Evolutionary conservation across 495 filamentous ascomycete genomes (phyloP), one percentile per base, ranked within the genome.

Genomic region (Usnea hakonensis): DNA sequence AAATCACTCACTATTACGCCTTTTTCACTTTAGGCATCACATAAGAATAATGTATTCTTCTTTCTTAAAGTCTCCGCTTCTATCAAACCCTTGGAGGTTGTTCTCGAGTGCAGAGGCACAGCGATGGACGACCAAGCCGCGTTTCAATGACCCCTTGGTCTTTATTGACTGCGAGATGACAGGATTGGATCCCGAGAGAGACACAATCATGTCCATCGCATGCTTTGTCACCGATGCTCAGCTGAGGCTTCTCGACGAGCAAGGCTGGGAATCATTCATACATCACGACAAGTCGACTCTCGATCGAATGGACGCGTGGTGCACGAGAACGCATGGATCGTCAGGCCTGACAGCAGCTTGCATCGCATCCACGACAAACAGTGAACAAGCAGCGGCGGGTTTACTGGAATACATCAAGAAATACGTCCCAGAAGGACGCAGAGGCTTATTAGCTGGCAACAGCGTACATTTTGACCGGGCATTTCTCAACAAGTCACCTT

Each of bases 91-190:
- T 17, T 16, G 13, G 28, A 5, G 33, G 30, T 14, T 8, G 5
- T 14, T 46, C 35, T 19, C 13, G 28, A 59, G 23, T 30, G 48
- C 41, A 53, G 44, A 7, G 5, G 13, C 28, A 41, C 55, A 30
- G n/a, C 26, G 35, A 13, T 69, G 57, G 9, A 81, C 81, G 78
- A 70, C 78, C 19, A 70, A 76, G 33, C 64, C 71, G 62, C 77
- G 75, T 43, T 87, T 83, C 13, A 73, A 71, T 43, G 82, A 85
- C 61, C 83, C 89, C 28, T 71, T 94, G 35, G 88, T 93, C 30
- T 94, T 90, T 89, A 90, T 95, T 57, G 90, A 95, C 72, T 95
- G 91, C 71, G 90, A 95, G 91, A 98, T 98, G 94, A 97, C 95
- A 4, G 94, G 94, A 5, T 84, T 98, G 5, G 79, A 96, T 71